Conservation (phyloP, 1,284 basidiomycete genomes). For the Heterobasidion parviporum region DNA sequence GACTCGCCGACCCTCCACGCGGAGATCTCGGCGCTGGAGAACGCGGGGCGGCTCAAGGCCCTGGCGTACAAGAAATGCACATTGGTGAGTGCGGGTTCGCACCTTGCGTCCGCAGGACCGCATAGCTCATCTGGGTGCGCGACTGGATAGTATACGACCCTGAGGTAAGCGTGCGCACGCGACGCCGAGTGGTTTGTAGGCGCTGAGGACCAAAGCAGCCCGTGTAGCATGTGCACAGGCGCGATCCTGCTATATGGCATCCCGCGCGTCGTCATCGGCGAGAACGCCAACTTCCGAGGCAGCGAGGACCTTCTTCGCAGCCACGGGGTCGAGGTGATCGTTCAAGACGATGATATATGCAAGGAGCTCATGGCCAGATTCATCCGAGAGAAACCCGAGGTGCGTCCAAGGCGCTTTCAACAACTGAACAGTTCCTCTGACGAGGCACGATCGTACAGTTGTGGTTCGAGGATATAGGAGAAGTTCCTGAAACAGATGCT, state of each 20-base stretch:
- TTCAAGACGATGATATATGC: conserved; percentile 37
- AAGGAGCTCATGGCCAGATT: conserved; percentile 39
- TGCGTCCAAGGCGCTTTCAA: conserved; percentile 15
- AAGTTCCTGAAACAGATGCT: conserved; percentile 10
- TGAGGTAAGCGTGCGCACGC: conserved; percentile 29
- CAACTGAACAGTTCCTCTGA: background rate
- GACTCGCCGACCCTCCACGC: conserved; percentile 45
- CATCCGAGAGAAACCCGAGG: conserved; percentile 42
- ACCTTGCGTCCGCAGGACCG: conserved; percentile 3
- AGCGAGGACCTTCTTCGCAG: conserved; percentile 40
- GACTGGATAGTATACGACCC: conserved; percentile 32
- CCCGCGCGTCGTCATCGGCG: conserved; percentile 52
- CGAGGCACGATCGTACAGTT: background rate
- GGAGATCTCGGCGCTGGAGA: conserved; percentile 45
- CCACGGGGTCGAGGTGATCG: conserved; percentile 44
- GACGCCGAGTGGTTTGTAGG: background rate
- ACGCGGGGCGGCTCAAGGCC: conserved; percentile 37
- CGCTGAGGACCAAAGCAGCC: conserved; percentile 23
- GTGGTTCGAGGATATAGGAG: conserved; percentile 54
- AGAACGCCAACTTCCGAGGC: conserved; percentile 42
- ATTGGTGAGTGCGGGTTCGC: conserved; percentile 26
- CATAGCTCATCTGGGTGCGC: background rate
- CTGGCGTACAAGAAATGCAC: conserved; percentile 36
- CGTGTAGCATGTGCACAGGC: conserved; percentile 57
- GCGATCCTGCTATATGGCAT: conserved; percentile 53